Base-by-base conservation (phyloP, 305 asterid species). In the Fraxinus platypoda region DNA sequence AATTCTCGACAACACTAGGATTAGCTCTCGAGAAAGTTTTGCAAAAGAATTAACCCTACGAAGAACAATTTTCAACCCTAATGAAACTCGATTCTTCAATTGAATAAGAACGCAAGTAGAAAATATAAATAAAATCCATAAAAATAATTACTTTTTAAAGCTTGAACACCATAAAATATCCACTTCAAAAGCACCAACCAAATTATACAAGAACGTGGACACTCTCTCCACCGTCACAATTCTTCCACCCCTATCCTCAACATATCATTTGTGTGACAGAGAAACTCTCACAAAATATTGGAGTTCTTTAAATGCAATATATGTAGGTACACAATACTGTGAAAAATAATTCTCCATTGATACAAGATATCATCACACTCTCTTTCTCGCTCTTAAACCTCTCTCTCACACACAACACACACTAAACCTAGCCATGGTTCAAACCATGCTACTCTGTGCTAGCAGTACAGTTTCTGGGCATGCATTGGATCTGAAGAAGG, bases 361-460 rank as follows among this genome's bases (percentile, higher is more conserved):
- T 74, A 59, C 21, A 5, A 75, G 7, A 33, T 19, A 21, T 28
- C 4, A 12, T 26, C 37, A 28, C 35, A 25, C 74, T 57, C 74
- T 57, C 59, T 17, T 41, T 30, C 43, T 25, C 23, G 23, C 9
- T 13, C 74, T 31, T 5, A 31, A 73, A 15, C 23, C 43, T 17
- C 70, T 52, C 34, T 23, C 33, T 38, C 54, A 37, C 28, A 75
- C 78, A 75, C 57, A 41, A 38, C 49, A 4, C 71, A 33, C 64
- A 13, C 80, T 28, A 54, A 7, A 37, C 30, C 37, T 34, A 41
- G 17, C 35, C 11, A 73, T 26, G 35, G 94, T 92, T 87, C 96
- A 92, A 85, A 86, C 93, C 79, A 90, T 90, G 94, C 87, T 92
- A 92, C 85, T 92, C 1, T 85, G 84, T 62, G 88, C 94, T 21